Evolutionary conservation across 306 rosid genomes (phyloP).

Genomic region (Gleditsia sinensis): DNA sequence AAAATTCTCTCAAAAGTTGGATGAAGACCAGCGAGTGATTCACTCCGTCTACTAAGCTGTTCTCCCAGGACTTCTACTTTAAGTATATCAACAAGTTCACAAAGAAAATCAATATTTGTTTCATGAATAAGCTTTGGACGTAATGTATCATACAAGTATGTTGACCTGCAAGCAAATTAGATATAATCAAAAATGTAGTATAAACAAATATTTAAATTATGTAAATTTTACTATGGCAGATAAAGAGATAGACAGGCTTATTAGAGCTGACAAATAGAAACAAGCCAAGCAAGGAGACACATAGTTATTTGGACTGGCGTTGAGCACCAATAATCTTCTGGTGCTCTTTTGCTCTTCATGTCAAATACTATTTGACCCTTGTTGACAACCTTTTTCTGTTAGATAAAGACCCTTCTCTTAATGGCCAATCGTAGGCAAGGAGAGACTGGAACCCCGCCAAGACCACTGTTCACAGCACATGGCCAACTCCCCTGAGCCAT

Average conservation of each 20-base stretch:
- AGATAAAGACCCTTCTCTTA: no score
- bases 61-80: constrained; percentile 93
- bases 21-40: constrained; percentile 81
- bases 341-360: not conserved
- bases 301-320: constrained; percentile 11
- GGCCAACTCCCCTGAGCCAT: no score
- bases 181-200: constrained; percentile 22
- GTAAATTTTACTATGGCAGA: constrained; percentile 18
- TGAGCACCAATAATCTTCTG: constrained; percentile 1
- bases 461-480: no score
- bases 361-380: constrained; percentile 1
- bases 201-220: not conserved
- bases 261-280: constrained; percentile 22
- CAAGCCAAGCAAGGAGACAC: constrained; percentile 4
- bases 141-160: constrained; percentile 85
- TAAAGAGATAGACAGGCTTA: not conserved
- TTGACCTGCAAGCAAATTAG: constrained; percentile 67
- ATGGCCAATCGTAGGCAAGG: no score
- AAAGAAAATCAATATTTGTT: constrained; percentile 87
- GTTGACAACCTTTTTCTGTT: not conserved
- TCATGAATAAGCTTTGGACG: constrained; percentile 96
- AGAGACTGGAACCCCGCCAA: no score
- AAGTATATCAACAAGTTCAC: constrained; percentile 96
- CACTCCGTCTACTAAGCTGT: constrained; percentile 71
- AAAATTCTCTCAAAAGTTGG: constrained; percentile 94